Percentiles rank a stretch among this genome's conserved stretches.
phyloP scores from a whole-genome alignment of 352 stramenopile genomes.

The Phytophthora pseudosyringae region DNA sequence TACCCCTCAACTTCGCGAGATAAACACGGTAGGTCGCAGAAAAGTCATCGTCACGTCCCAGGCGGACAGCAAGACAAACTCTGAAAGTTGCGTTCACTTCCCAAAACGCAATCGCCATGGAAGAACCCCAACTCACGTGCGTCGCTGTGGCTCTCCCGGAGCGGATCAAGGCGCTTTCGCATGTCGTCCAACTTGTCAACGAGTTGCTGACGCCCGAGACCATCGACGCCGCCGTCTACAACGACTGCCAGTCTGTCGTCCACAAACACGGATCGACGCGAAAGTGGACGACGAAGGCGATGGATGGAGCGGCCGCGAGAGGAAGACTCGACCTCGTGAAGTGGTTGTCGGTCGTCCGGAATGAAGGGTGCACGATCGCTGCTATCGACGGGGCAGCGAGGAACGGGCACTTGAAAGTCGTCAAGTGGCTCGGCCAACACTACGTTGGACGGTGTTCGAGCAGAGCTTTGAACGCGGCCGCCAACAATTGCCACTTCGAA shows the following conservation, averaged over 20 bases:
- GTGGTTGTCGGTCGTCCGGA: constrained; percentile 29
- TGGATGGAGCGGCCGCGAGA: constrained; percentile 30
- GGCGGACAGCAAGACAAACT: neutral
- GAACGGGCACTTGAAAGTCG: constrained; percentile 32
- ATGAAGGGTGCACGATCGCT: constrained; percentile 30
- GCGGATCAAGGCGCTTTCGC: constrained; percentile 11
- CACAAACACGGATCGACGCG: constrained; percentile 14
- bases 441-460: constrained; percentile 27
- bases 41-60: constrained; percentile 10
- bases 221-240: constrained; percentile 32
- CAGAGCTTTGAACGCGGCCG: constrained; percentile 28
- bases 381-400: constrained; percentile 24
- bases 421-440: constrained; percentile 32
- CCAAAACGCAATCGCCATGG: neutral
- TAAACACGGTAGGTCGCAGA: constrained; percentile 7
- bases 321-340: constrained; percentile 31
- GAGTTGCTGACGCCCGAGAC: constrained; percentile 24
- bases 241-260: constrained; percentile 31
- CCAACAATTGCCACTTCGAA: constrained; percentile 28
- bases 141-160: constrained; percentile 7
- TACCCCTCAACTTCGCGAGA: neutral
- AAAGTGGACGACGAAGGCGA: constrained; percentile 26
- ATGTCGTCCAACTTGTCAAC: constrained; percentile 15
- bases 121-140: constrained; percentile 6
- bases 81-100: constrained; percentile 1